Conservation (phyloP, 2,329 filamentous ascomycete species). For the Cercospora janseana region DNA sequence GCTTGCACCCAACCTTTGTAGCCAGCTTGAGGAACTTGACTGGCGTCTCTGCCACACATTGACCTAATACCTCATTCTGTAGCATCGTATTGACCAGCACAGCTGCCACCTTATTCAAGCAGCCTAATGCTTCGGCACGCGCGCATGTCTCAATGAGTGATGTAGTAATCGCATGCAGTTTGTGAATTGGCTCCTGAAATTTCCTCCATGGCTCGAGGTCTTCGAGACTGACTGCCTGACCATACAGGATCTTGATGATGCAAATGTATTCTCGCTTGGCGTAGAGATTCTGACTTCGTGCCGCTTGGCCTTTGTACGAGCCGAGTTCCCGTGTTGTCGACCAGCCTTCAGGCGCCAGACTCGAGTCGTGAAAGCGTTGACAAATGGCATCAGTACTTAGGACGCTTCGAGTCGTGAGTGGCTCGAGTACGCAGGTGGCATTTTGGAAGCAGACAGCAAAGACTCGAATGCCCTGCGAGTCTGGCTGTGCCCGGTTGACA, state of each 20-base stretch:
- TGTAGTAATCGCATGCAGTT: background rate
- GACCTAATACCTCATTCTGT: background rate
- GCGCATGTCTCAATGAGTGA: slow-evolving; percentile 4
- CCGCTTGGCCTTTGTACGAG: background rate
- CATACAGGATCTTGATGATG: slow-evolving; percentile 6
- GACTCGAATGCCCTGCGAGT: background rate
- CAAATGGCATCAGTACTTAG: background rate
- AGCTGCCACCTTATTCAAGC: background rate
- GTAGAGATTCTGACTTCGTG: slow-evolving; percentile 6
- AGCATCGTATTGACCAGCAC: background rate
- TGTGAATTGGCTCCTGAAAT: background rate
- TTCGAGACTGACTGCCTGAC: background rate
- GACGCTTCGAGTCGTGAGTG: background rate
- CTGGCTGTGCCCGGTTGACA: background rate
- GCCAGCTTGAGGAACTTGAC: slow-evolving; percentile 9
- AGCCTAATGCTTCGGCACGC: slow-evolving; percentile 3
- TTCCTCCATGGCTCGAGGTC: slow-evolving; percentile 7
- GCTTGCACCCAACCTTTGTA: background rate
- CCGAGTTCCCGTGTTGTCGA: background rate
- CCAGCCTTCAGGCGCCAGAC: slow-evolving; percentile 5
- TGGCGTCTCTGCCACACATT: background rate
- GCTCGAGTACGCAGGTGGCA: background rate
- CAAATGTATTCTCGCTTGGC: slow-evolving; percentile 7
- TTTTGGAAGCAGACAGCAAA: background rate
- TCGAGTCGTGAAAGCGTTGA: slow-evolving; percentile 9